Conservation (phyloP, 2,329 filamentous ascomycete genomes). For the Colletotrichum filicis region DNA sequence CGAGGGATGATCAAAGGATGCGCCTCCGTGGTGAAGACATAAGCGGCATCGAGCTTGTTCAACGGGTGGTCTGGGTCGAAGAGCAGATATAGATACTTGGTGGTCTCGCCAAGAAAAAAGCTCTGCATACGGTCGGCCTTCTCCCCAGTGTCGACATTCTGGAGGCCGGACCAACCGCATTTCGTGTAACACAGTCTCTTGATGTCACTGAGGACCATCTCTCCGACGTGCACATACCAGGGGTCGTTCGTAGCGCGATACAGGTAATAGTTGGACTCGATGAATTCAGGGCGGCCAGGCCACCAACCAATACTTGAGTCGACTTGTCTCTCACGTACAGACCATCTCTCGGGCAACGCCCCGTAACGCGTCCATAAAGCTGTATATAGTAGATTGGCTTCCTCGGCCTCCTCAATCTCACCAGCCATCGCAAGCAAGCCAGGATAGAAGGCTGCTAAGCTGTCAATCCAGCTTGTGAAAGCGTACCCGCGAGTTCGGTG, state of each 20-base stretch:
- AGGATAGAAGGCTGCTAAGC: conserved; percentile 93
- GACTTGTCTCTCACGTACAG: conserved; percentile 82
- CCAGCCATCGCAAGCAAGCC: conserved; percentile 88
- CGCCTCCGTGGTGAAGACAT: conserved; percentile 95
- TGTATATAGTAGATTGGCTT: conserved; percentile 89
- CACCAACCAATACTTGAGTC: conserved; percentile 94
- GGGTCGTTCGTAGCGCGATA: conserved; percentile 93
- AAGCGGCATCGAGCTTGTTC: conserved; percentile 86
- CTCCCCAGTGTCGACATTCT: conserved; percentile 85
- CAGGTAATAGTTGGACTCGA: conserved; percentile 96
- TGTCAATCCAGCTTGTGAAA: conserved; percentile 95
- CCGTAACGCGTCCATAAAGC: conserved; percentile 95
- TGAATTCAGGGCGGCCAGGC: conserved; percentile 94
- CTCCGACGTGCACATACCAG: conserved; percentile 95
- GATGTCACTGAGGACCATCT: conserved; percentile 94
- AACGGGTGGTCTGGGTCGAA: conserved; percentile 89
- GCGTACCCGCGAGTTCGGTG: conserved; percentile 90
- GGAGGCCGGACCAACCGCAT: conserved; percentile 93
- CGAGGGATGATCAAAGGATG: conserved; percentile 89
- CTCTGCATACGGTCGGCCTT: conserved; percentile 97
- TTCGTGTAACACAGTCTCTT: conserved; percentile 87
- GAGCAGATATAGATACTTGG: conserved; percentile 93
- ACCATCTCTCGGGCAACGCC: conserved; percentile 96
- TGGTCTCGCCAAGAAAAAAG: conserved; percentile 96
- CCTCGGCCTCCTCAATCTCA: conserved; percentile 89